These are phyloP conservation scores for Phalaenopsis equestris DNA, from an alignment of 106 monocot genomes.

Conservation along the genomic window DNA sequence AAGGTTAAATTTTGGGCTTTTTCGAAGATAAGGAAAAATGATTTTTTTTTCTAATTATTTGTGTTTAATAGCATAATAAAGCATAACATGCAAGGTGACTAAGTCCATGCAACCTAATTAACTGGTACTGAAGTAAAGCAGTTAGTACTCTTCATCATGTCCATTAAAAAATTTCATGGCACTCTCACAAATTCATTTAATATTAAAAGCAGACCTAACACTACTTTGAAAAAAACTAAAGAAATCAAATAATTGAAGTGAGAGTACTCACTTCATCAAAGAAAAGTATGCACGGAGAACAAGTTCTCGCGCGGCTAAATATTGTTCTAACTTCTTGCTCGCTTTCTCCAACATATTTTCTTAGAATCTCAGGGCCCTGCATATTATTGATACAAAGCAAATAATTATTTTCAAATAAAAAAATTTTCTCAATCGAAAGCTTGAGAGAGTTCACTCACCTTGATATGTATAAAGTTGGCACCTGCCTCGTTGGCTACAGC, in stretches of 20 bases:
- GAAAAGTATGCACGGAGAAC: constrained; percentile 89
- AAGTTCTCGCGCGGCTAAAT: constrained; percentile 83
- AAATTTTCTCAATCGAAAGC: not conserved
- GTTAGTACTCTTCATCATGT: too few relatives aligned
- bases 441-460: constrained; percentile 30
- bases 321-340: constrained; percentile 76
- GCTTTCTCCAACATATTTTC: constrained; percentile 97
- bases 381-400: constrained; percentile 1
- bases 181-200: not conserved
- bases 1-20: too few relatives aligned
- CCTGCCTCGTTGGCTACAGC: constrained; percentile 92
- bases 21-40: too few relatives aligned
- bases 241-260: not conserved
- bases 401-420: not conserved
- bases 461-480: constrained; percentile 90
- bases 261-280: constrained; percentile 77
- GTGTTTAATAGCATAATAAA: too few relatives aligned
- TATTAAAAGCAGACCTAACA: not conserved
- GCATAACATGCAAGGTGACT: too few relatives aligned
- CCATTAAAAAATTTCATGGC: too few relatives aligned
- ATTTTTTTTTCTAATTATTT: too few relatives aligned
- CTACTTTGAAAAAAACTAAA: not conserved
- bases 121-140: too few relatives aligned
- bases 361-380: constrained; percentile 86
- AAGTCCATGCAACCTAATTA: too few relatives aligned